Conservation (phyloP, 2,329 filamentous ascomycete species). For the Aspergillus sp. region DNA sequence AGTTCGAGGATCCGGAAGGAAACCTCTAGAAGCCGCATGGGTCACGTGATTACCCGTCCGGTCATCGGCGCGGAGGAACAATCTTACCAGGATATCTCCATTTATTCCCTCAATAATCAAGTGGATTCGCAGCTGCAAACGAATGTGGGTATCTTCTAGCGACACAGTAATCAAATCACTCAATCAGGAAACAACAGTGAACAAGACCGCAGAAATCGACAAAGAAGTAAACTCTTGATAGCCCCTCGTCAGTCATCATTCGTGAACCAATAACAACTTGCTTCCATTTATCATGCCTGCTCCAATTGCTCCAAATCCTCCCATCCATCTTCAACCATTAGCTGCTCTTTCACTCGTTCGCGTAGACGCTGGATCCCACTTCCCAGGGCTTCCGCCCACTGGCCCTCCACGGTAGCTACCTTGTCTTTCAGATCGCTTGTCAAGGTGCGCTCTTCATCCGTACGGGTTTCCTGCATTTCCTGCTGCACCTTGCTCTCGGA, state of each 20-base stretch:
- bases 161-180: slow-evolving; percentile 16
- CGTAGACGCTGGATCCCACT: slow-evolving; percentile 73
- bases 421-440: slow-evolving; percentile 92
- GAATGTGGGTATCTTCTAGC: slow-evolving; percentile 21
- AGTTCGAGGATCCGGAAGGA: slow-evolving; percentile 32
- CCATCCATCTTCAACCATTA: slow-evolving; percentile 81
- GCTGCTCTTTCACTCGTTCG: slow-evolving; percentile 70
- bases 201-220: neutral
- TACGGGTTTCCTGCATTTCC: slow-evolving; percentile 60
- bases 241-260: slow-evolving; percentile 11
- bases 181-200: slow-evolving; percentile 11
- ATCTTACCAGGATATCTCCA: neutral
- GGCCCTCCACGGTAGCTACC: slow-evolving; percentile 83
- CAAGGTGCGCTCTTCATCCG: slow-evolving; percentile 68
- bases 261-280: neutral
- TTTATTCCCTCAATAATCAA: slow-evolving; percentile 2
- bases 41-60: neutral
- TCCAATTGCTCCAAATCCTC: slow-evolving; percentile 69
- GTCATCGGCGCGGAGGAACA: neutral
- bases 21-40: slow-evolving; percentile 40
- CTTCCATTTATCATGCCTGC: slow-evolving; percentile 22
- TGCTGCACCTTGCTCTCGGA: slow-evolving; percentile 44
- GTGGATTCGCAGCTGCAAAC: slow-evolving; percentile 17
- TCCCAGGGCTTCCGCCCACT: slow-evolving; percentile 87
- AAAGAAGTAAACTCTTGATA: slow-evolving; percentile 34